Base-by-base conservation (phyloP, 805 yeast genomes). In the Saccharomycopsis oosterbeekiorum region DNA sequence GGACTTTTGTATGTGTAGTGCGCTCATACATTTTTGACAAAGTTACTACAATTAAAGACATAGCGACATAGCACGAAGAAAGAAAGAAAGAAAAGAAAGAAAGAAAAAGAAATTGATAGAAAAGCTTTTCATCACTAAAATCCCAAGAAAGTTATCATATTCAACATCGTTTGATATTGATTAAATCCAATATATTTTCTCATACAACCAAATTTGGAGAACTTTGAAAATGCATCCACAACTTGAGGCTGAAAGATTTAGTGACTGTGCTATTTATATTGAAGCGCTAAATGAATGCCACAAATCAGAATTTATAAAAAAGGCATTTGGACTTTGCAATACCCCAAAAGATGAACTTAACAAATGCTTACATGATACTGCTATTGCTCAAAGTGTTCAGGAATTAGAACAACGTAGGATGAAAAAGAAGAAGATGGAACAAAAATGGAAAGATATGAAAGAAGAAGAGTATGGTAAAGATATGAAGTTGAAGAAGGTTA, bases 281-380 rank as follows among this genome's bases (percentile, higher is more conserved):
- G 85, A 86, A 64, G 97, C 96, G 0, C 80, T 93, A 5, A 96
- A 93, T 68, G 86, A 89, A 70, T 93, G 99, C 71, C 97, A 92
- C 68, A 79, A 83, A 62, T 79, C 79, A 60, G 86, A 84, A 60
- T 86, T 84, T 66, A 67, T 87, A 63, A 79, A 82, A 66, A 83
- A 88, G 70, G 84, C 88, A 8, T 76, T 89, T 66, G 98, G 98
- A 34, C 77, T 82, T 62, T 93, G 99, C 74, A 89, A 90, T 73
- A 84, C 84, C 59, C 85, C 87, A 68, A 91, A 91, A 68, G 89
- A 87, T 65, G 92, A 88, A 58, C 78, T 94, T 59, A 74, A 86
- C 41, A 76, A 82, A 68, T 93, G 99, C 74, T 77, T 96, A 26
- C 94, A 90, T 69, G 83, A 82, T 59, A 88, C 93, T 6, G 80